Evolutionary conservation across 2,329 filamentous ascomycete genomes (phyloP), one percentile per base, ranked within the genome.

Genomic region (Diaporthe sp.): DNA sequence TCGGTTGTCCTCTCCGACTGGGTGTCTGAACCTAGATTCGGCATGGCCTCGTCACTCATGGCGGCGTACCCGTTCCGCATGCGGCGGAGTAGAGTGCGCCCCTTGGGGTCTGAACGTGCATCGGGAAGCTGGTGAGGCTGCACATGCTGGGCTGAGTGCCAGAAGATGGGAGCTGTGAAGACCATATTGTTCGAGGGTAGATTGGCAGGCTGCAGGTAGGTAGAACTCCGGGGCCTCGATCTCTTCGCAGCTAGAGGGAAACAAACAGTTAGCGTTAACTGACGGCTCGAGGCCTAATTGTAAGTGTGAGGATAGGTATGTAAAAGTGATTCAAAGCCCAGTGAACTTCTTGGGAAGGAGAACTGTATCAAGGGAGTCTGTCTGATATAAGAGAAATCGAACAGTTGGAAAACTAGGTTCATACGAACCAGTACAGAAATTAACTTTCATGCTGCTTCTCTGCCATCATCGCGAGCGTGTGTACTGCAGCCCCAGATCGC

Each of bases 41-140:
- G 44, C 63, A 51, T 37, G 15, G 63, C 6, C n/a, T 53, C 63
- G 32, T 68, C 63, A 50, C 55, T 71, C 58, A 71, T 66, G 30
- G 66, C 32, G 13, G 58, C 37, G n/a, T 71, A 66, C 27, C 68
- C 50, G 4, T 37, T 15, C 3, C 68, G 66, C n/a, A 74, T 59
- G 58, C 59, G 69, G 17, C 68, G 58, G 30, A 74, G 68, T 5
- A 71, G 47, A 17, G 58, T 56, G 30, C 58, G 44, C 4, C 50
- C 58, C n/a, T 71, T 71, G 3, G 50, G 39, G 32, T 71, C 72
- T 32, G 68, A 71, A n/a, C 68, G 30, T 3, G 58, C 58, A 56
- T 74, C 58, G 32, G 72, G 68, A 8, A 71, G 58, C 39, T 65
- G 68, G 22, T 71, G 68, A 47, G 68, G 47, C 51, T 47, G 68